These are phyloP conservation scores for Senna siamea DNA, from an alignment of 306 rosid species.

Conservation along the genomic window DNA sequence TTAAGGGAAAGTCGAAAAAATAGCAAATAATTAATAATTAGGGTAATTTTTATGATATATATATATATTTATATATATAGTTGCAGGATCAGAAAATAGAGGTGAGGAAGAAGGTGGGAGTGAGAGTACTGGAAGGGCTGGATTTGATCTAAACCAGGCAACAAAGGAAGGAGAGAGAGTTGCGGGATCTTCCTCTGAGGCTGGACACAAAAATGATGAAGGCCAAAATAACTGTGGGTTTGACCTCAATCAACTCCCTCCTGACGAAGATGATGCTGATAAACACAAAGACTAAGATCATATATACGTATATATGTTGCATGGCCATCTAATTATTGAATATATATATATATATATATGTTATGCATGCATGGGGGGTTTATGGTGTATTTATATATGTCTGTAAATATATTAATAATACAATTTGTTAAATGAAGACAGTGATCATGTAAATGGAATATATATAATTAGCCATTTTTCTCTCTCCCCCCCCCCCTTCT, in stretches of 20 bases:
- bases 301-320: not conserved
- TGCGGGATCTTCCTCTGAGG: not conserved
- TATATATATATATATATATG: too few relatives aligned
- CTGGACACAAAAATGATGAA: not conserved
- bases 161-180: not conserved
- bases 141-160: constrained; percentile 30
- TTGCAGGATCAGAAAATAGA: not conserved
- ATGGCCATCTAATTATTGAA: not conserved
- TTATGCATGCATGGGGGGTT: too few relatives aligned
- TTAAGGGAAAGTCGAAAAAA: too few relatives aligned
- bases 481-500: too few relatives aligned
- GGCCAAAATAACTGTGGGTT: not conserved
- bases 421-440: too few relatives aligned
- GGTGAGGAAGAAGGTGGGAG: not conserved
- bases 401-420: too few relatives aligned
- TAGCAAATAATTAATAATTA: too few relatives aligned
- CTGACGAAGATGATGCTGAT: not conserved
- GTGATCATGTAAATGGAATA: too few relatives aligned
- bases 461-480: too few relatives aligned
- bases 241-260: constrained; percentile 36
- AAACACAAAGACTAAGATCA: not conserved
- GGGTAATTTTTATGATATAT: too few relatives aligned
- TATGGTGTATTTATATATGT: too few relatives aligned
- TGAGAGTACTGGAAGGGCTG: not conserved
- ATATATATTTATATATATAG: not conserved